These are phyloP conservation scores for Ceraceosorus guamensis DNA, from an alignment of 1,284 basidiomycete genomes.

Conservation along the genomic window DNA sequence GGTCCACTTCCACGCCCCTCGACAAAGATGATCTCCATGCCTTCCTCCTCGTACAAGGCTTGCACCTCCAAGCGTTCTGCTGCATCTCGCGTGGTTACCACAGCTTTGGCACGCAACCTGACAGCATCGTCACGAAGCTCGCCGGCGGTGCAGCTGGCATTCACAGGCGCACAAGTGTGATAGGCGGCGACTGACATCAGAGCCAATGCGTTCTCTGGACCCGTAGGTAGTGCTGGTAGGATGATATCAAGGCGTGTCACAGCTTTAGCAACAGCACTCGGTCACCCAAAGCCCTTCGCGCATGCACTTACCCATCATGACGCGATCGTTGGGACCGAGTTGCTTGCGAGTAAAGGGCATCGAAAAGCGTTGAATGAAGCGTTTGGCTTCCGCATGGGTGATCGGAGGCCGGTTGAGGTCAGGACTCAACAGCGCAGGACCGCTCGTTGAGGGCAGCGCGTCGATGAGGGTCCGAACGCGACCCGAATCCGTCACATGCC, in stretches of 20 bases:
- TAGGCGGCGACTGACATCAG: slow-evolving; percentile 42
- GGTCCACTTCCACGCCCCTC: slow-evolving; percentile 35
- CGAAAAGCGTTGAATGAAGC: slow-evolving; percentile 37
- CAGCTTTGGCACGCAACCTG: slow-evolving; percentile 43
- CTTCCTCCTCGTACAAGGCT: slow-evolving; percentile 31
- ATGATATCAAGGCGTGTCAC: too few species aligned
- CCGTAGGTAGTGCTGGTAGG: slow-evolving; percentile 34
- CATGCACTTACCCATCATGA: slow-evolving; percentile 33
- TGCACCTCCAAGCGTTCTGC: slow-evolving; percentile 38
- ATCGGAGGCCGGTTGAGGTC: slow-evolving; percentile 42
- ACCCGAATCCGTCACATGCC: slow-evolving; percentile 45
- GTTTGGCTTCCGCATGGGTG: slow-evolving; percentile 40
- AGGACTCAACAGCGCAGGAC: slow-evolving; percentile 44
- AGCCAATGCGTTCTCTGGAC: slow-evolving; percentile 44
- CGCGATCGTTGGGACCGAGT: slow-evolving; percentile 42
- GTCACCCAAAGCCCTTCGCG: not conserved
- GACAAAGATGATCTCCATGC: slow-evolving; percentile 46
- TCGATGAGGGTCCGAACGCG: slow-evolving; percentile 36
- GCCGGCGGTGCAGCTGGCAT: slow-evolving; percentile 45
- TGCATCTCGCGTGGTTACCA: slow-evolving; percentile 43
- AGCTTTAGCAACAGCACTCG: too few species aligned
- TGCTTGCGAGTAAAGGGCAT: slow-evolving; percentile 29
- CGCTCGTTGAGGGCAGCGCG: slow-evolving; percentile 38
- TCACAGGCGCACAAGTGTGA: slow-evolving; percentile 47
- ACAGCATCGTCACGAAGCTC: slow-evolving; percentile 46